phyloP scores from a whole-genome alignment of 2,329 filamentous ascomycete species.

The Metarhizium anisopliae region DNA sequence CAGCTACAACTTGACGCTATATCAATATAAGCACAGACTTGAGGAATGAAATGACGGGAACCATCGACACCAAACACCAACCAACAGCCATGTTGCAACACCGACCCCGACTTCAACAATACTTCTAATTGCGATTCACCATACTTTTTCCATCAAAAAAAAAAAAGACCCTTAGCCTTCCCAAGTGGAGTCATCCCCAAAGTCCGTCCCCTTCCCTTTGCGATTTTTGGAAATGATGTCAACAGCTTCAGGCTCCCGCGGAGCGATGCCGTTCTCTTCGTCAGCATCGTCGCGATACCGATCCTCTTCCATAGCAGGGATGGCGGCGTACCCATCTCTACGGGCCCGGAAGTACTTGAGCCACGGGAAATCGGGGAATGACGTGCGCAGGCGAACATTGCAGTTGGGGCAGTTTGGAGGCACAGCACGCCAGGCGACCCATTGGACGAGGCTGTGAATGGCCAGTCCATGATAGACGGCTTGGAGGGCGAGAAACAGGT shows the following conservation, averaged over 20 bases:
- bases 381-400: conserved; percentile 26
- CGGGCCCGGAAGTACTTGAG: conserved; percentile 13
- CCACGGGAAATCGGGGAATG: conserved; percentile 28
- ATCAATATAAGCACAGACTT: neutral
- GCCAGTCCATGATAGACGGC: conserved; percentile 31
- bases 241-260: conserved; percentile 12
- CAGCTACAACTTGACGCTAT: neutral
- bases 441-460: conserved; percentile 28
- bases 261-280: conserved; percentile 7
- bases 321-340: conserved; percentile 9
- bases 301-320: conserved; percentile 14
- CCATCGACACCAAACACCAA: neutral
- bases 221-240: conserved; percentile 14
- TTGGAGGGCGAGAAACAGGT: conserved; percentile 27
- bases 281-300: conserved; percentile 16
- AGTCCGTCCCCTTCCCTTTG: conserved; percentile 11
- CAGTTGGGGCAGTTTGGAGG: conserved; percentile 32
- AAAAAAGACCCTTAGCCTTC: neutral
- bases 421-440: conserved; percentile 28
- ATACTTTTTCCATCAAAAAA: neutral
- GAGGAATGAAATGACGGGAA: neutral
- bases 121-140: neutral
- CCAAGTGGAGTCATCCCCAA: neutral
- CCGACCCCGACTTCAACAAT: neutral
- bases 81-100: neutral